A percentile compares a stretch with the other conserved stretches of the same genome.
Evolutionary conservation across 176 grass and related monocot genomes (phyloP).

Genomic region (Avena eriantha): DNA sequence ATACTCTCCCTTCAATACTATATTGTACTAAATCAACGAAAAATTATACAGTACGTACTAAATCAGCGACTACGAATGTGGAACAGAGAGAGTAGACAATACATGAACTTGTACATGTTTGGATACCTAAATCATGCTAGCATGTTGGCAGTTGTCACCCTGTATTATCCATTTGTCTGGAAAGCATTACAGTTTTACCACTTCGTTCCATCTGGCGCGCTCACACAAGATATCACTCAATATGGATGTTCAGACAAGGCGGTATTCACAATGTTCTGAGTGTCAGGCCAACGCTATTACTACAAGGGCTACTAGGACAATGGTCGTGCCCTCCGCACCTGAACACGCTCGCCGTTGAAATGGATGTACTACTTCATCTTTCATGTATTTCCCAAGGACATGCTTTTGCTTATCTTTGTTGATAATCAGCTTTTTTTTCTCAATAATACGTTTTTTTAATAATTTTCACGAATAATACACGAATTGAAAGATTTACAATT

Average conservation of each 20-base stretch:
- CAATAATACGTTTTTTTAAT: too few species aligned
- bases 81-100: background rate
- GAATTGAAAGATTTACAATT: too few species aligned
- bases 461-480: too few species aligned
- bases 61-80: too few species aligned
- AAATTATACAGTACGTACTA: too few species aligned
- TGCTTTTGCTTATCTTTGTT: conserved; percentile 55
- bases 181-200: background rate
- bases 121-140: background rate
- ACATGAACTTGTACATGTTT: background rate
- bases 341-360: conserved; percentile 72
- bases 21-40: too few species aligned
- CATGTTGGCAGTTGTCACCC: background rate
- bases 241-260: background rate
- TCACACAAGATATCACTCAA: background rate
- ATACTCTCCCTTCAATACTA: too few species aligned
- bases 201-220: background rate
- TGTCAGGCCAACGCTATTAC: background rate
- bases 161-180: background rate
- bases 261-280: background rate
- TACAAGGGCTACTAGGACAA: conserved; percentile 20
- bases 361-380: conserved; percentile 80
- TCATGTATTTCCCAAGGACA: conserved; percentile 72
- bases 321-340: conserved; percentile 55
- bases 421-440: too few species aligned